phyloP scores from a whole-genome alignment of 192 early-diverging fungal species.

The Coemansia erecta region DNA sequence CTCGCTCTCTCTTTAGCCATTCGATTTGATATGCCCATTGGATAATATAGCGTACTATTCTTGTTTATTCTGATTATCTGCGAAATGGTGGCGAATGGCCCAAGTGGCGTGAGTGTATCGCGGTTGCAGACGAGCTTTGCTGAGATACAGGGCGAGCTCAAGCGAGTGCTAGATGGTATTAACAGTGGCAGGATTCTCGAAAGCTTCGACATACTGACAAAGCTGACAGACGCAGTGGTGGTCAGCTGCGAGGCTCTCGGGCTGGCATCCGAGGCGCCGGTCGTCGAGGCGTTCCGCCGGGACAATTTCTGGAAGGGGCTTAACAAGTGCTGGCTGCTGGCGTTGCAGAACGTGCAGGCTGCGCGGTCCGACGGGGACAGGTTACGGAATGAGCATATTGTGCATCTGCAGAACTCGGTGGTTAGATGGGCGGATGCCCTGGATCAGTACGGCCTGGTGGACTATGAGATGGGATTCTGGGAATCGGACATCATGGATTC shows the following conservation, averaged over 20 bases:
- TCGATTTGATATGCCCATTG: no score
- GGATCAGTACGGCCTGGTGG: conserved; percentile 73
- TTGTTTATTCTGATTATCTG: neutral
- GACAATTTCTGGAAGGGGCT: conserved; percentile 72
- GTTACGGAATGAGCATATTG: conserved; percentile 58
- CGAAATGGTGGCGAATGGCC: conserved; percentile 1
- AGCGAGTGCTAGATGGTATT: conserved; percentile 63
- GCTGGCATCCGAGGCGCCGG: conserved; percentile 60
- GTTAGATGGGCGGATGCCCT: conserved; percentile 68
- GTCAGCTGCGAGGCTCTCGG: conserved; percentile 67
- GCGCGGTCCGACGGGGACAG: conserved; percentile 55
- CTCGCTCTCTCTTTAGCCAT: neutral
- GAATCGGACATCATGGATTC: conserved; percentile 71
- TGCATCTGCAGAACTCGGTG: conserved; percentile 59
- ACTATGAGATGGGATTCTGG: conserved; percentile 84
- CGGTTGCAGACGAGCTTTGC: conserved; percentile 50
- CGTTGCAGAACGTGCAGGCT: conserved; percentile 58
- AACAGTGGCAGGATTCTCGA: conserved; percentile 59
- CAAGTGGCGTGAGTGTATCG: conserved; percentile 26
- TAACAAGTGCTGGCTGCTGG: conserved; percentile 76
- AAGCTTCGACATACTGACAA: conserved; percentile 69
- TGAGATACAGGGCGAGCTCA: conserved; percentile 63
- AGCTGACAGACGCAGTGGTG: conserved; percentile 63
- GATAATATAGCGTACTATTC: neutral
- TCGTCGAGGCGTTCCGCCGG: conserved; percentile 58